These are phyloP conservation scores for Sextonia rubra DNA, from an alignment of 164 flowering plant species.

Conservation along the genomic window DNA sequence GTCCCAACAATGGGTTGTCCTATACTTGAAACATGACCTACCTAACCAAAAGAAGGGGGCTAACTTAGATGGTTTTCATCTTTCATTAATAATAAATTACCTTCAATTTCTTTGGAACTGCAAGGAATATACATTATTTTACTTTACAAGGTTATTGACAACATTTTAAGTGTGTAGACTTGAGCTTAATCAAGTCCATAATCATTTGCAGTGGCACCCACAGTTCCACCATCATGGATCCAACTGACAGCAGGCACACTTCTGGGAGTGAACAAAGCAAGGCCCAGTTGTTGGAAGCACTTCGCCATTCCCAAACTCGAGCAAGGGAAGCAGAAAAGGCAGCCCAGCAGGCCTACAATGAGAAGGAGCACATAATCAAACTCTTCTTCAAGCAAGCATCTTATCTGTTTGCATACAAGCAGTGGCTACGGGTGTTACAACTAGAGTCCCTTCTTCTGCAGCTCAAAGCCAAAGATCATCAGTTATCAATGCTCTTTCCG, in stretches of 20 bases:
- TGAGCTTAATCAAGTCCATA: not conserved
- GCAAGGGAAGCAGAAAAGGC: conserved; percentile 93
- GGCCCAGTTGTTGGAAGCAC: conserved; percentile 77
- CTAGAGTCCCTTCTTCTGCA: conserved; percentile 48
- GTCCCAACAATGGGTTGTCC: too few relatives aligned
- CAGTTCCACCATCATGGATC: conserved; percentile 11
- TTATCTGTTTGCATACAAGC: conserved; percentile 84
- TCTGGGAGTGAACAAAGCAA: conserved; percentile 40
- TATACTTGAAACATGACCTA: too few relatives aligned
- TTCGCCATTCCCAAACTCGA: conserved; percentile 85
- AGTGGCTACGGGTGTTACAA: conserved; percentile 66
- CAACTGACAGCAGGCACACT: conserved; percentile 3
- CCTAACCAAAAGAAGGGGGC: too few relatives aligned
- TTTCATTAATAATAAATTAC: too few relatives aligned
- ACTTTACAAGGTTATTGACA: not conserved
- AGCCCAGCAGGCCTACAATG: conserved; percentile 58
- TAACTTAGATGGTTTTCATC: too few relatives aligned
- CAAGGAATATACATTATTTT: not conserved
- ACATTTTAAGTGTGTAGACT: not conserved
- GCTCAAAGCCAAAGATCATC: conserved; percentile 32
- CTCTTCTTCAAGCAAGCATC: conserved; percentile 85
- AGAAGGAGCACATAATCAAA: conserved; percentile 77
- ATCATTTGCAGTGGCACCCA: conserved; percentile 10
- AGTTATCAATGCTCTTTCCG: conserved; percentile 27
- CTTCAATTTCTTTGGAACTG: not conserved